phyloP scores from a whole-genome alignment of 2,329 filamentous ascomycete genomes.

The Xylariaceae sp. region DNA sequence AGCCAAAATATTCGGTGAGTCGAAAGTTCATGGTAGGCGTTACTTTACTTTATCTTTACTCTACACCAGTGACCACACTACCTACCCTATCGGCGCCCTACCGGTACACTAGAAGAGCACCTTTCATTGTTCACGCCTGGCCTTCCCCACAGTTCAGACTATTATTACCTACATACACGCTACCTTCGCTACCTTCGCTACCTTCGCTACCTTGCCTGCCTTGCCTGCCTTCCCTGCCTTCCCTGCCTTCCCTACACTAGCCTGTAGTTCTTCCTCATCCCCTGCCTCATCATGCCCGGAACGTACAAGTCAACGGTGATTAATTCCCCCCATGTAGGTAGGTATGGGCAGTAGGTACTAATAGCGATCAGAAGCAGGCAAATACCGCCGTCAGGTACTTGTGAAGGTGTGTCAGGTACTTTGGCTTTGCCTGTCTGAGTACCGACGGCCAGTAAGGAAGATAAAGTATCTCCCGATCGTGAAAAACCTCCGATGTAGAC shows the following conservation, averaged over 20 bases:
- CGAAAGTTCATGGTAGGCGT: background rate
- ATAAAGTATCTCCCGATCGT: slow-evolving; percentile 21
- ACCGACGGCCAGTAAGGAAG: slow-evolving; percentile 7
- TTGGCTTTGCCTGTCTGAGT: slow-evolving; percentile 3
- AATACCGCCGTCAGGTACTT: background rate
- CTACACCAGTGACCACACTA: no score
- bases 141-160: slow-evolving; percentile 27
- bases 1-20: background rate
- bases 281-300: slow-evolving; percentile 15
- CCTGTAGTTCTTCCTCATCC: slow-evolving; percentile 20
- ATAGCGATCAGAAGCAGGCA: slow-evolving; percentile 20
- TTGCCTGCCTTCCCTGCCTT: no score
- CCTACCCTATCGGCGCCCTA: no score
- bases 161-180: background rate
- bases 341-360: slow-evolving; percentile 13
- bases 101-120: slow-evolving; percentile 21
- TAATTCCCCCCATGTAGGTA: slow-evolving; percentile 10
- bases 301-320: background rate
- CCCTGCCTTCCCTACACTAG: background rate
- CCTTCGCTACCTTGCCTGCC: no score
- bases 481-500: slow-evolving; percentile 27
- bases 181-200: no score
- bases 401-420: slow-evolving; percentile 8
- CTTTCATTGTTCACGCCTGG: slow-evolving; percentile 13
- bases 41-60: no score